Evolutionary conservation across 2,329 filamentous ascomycete species (phyloP).

Genomic region (Paecilomyces fulvus): DNA sequence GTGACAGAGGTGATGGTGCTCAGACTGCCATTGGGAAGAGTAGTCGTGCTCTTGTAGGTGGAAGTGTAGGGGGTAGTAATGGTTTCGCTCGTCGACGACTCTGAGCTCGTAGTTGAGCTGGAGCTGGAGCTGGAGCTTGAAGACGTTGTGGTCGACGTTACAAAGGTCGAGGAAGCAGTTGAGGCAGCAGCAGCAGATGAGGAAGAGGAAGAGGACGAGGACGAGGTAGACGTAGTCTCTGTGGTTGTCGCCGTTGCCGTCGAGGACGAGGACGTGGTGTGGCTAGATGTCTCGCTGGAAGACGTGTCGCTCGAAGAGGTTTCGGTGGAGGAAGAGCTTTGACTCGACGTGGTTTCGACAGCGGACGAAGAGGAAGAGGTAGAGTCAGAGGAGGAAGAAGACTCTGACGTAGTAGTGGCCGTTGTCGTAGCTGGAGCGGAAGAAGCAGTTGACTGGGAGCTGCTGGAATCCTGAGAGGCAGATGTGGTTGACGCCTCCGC

Average conservation of each 20-base stretch:
- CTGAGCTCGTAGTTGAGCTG: slow-evolving; percentile 12
- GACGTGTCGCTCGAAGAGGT: background rate
- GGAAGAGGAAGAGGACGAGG: background rate
- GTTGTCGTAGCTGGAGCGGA: background rate
- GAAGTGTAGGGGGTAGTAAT: slow-evolving; percentile 22
- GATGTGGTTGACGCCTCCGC: slow-evolving; percentile 4
- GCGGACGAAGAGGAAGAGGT: slow-evolving; percentile 12
- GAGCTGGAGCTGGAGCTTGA: slow-evolving; percentile 13
- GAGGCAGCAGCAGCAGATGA: background rate
- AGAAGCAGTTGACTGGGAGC: slow-evolving; percentile 2
- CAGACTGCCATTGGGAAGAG: slow-evolving; percentile 32
- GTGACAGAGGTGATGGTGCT: slow-evolving; percentile 39
- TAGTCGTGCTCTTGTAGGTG: slow-evolving; percentile 34
- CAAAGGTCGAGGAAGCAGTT: slow-evolving; percentile 1
- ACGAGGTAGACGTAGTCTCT: background rate
- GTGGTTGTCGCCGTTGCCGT: slow-evolving; percentile 13
- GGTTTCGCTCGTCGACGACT: slow-evolving; percentile 14
- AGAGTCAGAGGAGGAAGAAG: slow-evolving; percentile 6
- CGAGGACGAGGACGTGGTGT: slow-evolving; percentile 9
- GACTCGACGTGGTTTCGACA: background rate
- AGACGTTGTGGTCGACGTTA: slow-evolving; percentile 4
- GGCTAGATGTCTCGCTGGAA: background rate
- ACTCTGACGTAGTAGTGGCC: slow-evolving; percentile 5
- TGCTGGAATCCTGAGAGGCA: slow-evolving; percentile 4
- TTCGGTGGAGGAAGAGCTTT: background rate